These are phyloP conservation scores for Aspergillus vadensis DNA, from an alignment of 2,329 filamentous ascomycete species.

Conservation along the genomic window DNA sequence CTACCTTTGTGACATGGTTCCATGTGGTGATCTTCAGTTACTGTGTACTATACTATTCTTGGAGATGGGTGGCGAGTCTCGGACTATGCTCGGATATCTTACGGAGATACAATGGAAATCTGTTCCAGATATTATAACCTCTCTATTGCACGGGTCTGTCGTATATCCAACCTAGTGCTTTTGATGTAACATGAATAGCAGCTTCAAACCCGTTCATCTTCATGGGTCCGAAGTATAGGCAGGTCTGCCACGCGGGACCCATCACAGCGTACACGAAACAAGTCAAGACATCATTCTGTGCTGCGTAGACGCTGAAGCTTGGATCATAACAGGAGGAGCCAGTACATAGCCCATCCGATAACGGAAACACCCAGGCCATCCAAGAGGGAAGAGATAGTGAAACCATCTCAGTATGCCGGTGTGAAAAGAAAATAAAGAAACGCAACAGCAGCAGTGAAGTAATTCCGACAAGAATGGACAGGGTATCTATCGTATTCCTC, in stretches of 20 bases:
- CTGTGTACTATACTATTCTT: too few relatives aligned
- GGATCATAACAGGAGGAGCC: too few relatives aligned
- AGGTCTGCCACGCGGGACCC: not conserved
- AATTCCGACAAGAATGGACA: conserved; percentile 21
- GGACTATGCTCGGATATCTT: too few relatives aligned
- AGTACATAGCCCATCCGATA: too few relatives aligned
- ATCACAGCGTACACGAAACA: not conserved
- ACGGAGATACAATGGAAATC: not conserved
- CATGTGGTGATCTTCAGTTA: too few relatives aligned
- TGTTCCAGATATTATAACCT: too few relatives aligned
- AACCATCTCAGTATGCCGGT: not conserved
- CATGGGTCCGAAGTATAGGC: not conserved
- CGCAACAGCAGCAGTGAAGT: conserved; percentile 9
- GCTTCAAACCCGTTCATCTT: not conserved
- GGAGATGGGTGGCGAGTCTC: too few relatives aligned
- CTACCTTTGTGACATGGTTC: too few relatives aligned
- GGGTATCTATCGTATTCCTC: conserved; percentile 35
- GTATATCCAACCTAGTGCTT: not conserved
- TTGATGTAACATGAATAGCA: not conserved
- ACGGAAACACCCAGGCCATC: too few relatives aligned
- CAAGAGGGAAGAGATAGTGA: conserved; percentile 2
- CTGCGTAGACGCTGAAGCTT: not conserved
- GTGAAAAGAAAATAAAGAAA: not conserved
- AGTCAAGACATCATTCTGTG: not conserved
- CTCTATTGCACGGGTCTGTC: not conserved